phyloP scores from a whole-genome alignment of 805 yeast genomes.

The Saccharomycopsis oosterbeekiorum region DNA sequence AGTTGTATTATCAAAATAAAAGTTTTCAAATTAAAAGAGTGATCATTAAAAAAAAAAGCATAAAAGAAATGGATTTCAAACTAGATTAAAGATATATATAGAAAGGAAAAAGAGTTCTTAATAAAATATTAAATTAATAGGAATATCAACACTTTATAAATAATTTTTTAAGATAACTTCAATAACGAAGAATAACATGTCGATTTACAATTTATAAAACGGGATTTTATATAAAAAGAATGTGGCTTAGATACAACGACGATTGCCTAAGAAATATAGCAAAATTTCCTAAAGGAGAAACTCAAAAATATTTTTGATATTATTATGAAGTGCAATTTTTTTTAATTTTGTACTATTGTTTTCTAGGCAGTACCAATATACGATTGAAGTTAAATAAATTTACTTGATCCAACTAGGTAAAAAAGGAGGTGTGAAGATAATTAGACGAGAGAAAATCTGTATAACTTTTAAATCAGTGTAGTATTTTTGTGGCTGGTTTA shows the following conservation, averaged over 20 bases:
- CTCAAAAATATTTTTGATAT: neutral
- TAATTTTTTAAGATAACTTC: neutral
- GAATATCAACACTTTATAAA: neutral
- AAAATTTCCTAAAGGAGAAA: neutral
- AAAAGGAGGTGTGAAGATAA: neutral
- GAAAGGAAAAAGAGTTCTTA: no score
- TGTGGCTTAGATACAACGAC: neutral
- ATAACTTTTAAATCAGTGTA: neutral
- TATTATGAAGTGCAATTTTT: neutral
- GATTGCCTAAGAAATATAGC: neutral
- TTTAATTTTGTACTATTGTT: no score
- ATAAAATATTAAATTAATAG: no score
- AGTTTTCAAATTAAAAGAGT: neutral
- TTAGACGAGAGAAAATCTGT: neutral
- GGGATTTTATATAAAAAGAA: no score
- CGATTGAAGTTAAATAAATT: neutral
- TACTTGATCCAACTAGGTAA: neutral
- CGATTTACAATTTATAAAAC: no score
- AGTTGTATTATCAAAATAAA: neutral
- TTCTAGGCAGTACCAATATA: no score
- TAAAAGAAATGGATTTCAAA: neutral
- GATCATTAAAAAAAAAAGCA: no score
- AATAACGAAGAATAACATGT: neutral
- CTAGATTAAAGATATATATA: no score
- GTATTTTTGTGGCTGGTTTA: neutral